Conservation (phyloP, 257 asterid genomes). For the Nicotiana noctiflora region DNA sequence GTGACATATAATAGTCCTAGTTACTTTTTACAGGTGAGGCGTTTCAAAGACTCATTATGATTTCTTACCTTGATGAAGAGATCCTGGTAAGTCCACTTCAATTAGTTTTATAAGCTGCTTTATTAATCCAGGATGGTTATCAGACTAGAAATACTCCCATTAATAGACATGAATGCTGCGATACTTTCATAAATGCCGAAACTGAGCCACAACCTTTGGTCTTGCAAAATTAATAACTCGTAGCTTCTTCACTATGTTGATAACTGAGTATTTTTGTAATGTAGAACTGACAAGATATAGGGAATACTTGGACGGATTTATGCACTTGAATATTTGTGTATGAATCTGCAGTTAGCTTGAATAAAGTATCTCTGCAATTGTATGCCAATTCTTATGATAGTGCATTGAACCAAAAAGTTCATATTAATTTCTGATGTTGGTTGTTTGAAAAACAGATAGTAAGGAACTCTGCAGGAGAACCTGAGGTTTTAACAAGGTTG, state of each 20-base stretch:
- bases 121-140: not conserved
- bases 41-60: constrained; percentile 56
- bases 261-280: not conserved
- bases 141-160: not conserved
- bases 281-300: not conserved
- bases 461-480: constrained; percentile 55
- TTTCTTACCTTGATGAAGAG: constrained; percentile 88
- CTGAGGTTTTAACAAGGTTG: constrained; percentile 70
- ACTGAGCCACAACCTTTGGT: too few relatives aligned
- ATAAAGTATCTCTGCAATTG: not conserved
- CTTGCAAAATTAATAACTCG: not conserved
- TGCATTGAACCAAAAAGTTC: not conserved
- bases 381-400: not conserved
- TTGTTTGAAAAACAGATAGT: constrained; percentile 39
- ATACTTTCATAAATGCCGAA: not conserved
- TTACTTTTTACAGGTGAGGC: constrained; percentile 41
- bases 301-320: not conserved
- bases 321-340: not conserved
- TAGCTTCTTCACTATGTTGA: not conserved
- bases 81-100: constrained; percentile 43
- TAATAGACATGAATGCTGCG: not conserved
- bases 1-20: not conserved
- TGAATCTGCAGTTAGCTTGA: not conserved
- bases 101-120: not conserved
- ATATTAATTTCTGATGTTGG: not conserved